Evolutionary conservation across 2,329 filamentous ascomycete species (phyloP), one percentile per base, ranked within the genome.

Genomic region (Alternaria consortialis): DNA sequence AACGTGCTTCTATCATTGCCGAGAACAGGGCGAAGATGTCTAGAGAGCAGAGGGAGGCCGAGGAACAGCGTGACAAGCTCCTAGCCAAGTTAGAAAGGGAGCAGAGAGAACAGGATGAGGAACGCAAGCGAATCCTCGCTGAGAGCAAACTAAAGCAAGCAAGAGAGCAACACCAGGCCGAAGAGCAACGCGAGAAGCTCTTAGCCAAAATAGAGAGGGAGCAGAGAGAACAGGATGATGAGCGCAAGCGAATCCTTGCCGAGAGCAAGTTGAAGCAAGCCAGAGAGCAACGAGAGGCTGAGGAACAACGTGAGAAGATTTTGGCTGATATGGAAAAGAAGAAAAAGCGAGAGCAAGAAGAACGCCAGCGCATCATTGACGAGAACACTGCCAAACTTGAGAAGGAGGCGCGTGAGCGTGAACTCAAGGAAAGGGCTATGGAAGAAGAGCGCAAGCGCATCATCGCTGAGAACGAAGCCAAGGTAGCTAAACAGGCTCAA

Each of bases 241-340:
- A 68, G 39, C 70, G 63, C 20, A 72, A 71, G 52, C 67, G 55
- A 0, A 74, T 78, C 23, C 69, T 78, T 32, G 66, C 67, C 7
- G 77, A 79, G 52, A 70, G 64, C 63, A 71, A 71, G 50, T 63
- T 65, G 39, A 70, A 72, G 53, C 68, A 72, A 50, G 64, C 67
- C 48, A 66, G 71, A 48, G 72, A 77, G 53, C 36, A 37, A 9
- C 61, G 61, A 13, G 68, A 73, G 47, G 61, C 63, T 27, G 71
- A 70, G 50, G 71, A 70, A 40, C 69, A 71, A 29, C 68, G 67
- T 11, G 68, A 75, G 17, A 69, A 67, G 27, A 61, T 72, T 25
- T 64, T 75, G 2, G 71, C 77, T 29, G 79, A 79, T 56, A 72
- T 80, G 50, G 79, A 79, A 55, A 75, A 76, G 56, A 77, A 76